Conservation (phyloP, 257 asterid genomes). For the Capsicum baccatum region DNA sequence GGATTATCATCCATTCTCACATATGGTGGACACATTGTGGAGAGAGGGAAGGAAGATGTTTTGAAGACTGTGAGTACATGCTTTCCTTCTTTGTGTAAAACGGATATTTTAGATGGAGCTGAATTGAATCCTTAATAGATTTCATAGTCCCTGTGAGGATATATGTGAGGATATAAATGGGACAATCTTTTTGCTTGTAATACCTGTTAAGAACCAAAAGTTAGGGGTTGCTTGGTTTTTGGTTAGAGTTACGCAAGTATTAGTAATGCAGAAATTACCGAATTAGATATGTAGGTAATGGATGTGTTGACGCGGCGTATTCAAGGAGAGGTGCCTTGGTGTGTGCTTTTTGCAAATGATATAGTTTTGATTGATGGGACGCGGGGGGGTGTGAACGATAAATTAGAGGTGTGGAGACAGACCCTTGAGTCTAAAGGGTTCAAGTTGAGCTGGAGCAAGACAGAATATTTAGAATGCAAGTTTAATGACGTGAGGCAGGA, state of each 20-base stretch:
- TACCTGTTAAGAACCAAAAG: not conserved
- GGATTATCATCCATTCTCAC: not conserved
- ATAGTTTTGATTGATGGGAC: no score
- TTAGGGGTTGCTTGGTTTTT: no score
- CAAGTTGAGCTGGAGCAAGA: no score
- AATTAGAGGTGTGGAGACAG: no score
- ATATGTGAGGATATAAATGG: not conserved
- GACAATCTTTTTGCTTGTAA: not conserved
- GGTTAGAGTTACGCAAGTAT: not conserved
- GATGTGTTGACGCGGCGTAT: no score
- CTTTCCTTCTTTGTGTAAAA: not conserved
- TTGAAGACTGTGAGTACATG: not conserved
- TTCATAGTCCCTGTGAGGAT: not conserved
- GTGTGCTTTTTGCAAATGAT: no score
- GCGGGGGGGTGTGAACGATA: no score
- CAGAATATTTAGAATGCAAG: no score
- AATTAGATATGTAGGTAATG: not conserved
- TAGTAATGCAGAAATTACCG: not conserved
- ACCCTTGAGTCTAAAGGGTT: no score
- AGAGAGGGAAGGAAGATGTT: not conserved
- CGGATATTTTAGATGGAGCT: not conserved
- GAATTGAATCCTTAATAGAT: slow-evolving; percentile 5
- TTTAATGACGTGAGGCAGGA: no score
- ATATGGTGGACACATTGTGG: not conserved
- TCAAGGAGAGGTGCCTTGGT: no score